A percentile compares a stretch with the other conserved stretches of the same genome.
phyloP scores from a whole-genome alignment of 2,329 filamentous ascomycete genomes.

The Lachnellula arida region DNA sequence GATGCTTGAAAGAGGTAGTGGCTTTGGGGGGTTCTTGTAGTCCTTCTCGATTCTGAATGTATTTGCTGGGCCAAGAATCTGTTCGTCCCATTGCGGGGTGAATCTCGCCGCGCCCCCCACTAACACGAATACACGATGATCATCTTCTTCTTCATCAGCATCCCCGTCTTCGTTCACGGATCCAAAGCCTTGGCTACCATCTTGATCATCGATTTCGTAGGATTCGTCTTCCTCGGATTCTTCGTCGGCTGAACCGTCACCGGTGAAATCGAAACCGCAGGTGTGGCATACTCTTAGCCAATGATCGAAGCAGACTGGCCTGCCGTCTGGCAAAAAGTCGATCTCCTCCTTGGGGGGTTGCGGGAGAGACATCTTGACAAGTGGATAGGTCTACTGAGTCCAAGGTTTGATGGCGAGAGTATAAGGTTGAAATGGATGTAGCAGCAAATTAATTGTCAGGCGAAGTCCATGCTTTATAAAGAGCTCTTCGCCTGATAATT shows the following conservation, averaged over 20 bases:
- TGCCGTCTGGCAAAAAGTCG: neutral
- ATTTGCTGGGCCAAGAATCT: neutral
- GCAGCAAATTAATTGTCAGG: too few species aligned
- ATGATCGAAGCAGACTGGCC: conserved; percentile 1
- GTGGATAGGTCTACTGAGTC: too few species aligned
- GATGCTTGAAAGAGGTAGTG: conserved; percentile 3
- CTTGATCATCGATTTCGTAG: neutral
- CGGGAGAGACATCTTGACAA: neutral
- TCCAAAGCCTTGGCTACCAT: neutral
- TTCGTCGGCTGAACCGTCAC: neutral
- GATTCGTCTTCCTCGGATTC: conserved; percentile 5
- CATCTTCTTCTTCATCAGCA: neutral
- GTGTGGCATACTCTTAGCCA: neutral
- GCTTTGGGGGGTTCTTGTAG: conserved; percentile 2
- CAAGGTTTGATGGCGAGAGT: too few species aligned
- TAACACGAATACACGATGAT: neutral
- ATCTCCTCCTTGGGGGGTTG: neutral
- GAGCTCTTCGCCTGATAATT: too few species aligned
- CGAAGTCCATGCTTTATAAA: too few species aligned
- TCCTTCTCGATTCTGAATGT: neutral
- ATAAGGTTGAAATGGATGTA: too few species aligned
- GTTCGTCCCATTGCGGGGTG: conserved; percentile 1
- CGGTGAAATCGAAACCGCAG: conserved; percentile 1
- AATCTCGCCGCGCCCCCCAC: neutral
- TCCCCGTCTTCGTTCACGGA: neutral